Conservation (phyloP, 2,329 filamentous ascomycete species). For the Chaetothyriales sp. region DNA sequence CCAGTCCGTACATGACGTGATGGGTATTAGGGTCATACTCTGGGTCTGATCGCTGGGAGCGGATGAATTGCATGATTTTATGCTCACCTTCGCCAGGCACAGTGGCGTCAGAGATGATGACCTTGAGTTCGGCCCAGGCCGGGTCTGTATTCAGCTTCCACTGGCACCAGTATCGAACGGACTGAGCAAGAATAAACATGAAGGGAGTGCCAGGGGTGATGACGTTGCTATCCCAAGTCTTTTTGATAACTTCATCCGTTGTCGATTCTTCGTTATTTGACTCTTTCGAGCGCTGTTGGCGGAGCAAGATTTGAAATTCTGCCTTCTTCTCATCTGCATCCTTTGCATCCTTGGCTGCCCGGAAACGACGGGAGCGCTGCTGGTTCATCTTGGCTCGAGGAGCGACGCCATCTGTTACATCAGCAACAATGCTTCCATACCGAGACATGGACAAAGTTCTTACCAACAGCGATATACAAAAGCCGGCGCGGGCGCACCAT, state of each 20-base stretch:
- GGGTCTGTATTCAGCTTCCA: constrained; percentile 97
- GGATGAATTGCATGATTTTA: constrained; percentile 97
- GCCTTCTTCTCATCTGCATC: constrained; percentile 88
- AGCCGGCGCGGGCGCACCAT: constrained; percentile 96
- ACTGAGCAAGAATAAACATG: constrained; percentile 87
- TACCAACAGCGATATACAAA: constrained; percentile 92
- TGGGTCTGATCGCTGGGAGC: constrained; percentile 78
- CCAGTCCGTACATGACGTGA: constrained; percentile 94
- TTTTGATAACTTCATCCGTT: constrained; percentile 53
- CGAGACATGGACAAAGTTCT: constrained; percentile 23
- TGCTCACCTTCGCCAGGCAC: constrained; percentile 97
- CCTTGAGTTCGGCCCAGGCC: constrained; percentile 87
- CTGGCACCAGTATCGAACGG: constrained; percentile 88
- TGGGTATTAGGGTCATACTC: constrained; percentile 93
- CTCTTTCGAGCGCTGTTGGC: constrained; percentile 54
- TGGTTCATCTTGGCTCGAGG: constrained; percentile 99
- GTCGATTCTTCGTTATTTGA: constrained; percentile 45
- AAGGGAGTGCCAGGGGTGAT: constrained; percentile 97
- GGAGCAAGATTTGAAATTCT: constrained; percentile 72
- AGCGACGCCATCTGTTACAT: constrained; percentile 67
- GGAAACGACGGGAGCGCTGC: constrained; percentile 88
- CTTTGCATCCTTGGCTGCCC: constrained; percentile 82
- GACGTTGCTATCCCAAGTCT: constrained; percentile 78
- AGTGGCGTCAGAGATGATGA: constrained; percentile 96
- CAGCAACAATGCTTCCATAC: constrained; percentile 2